A percentile compares a stretch with the other conserved stretches of the same genome.
phyloP scores from a whole-genome alignment of 371 early-diverging fungal species.

The Batkoa obscura region DNA sequence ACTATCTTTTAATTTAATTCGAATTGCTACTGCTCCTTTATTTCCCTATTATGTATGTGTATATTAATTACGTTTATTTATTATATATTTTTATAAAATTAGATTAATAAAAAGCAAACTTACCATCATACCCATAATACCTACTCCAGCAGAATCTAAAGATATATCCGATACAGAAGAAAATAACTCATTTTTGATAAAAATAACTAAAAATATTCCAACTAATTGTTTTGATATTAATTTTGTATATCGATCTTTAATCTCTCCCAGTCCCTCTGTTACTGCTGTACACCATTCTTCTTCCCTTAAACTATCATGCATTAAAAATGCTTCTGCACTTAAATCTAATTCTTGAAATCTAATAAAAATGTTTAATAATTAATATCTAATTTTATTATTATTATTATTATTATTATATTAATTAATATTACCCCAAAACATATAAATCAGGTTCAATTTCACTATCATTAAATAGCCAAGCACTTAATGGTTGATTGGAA shows the following conservation, averaged over 20 bases:
- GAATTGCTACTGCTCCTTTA: slow-evolving; percentile 72
- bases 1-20: slow-evolving; percentile 68
- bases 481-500: slow-evolving; percentile 28
- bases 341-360: slow-evolving; percentile 86
- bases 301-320: slow-evolving; percentile 52
- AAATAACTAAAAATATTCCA: slow-evolving; percentile 68
- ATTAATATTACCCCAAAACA: slow-evolving; percentile 37
- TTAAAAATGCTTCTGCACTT: slow-evolving; percentile 63
- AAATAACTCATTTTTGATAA: slow-evolving; percentile 30
- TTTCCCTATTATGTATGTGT: slow-evolving; percentile 25
- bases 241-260: slow-evolving; percentile 25
- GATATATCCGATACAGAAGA: slow-evolving; percentile 33
- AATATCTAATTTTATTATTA: neutral
- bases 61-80: neutral
- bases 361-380: neutral
- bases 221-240: slow-evolving; percentile 61
- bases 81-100: no score
- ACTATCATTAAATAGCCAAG: slow-evolving; percentile 36
- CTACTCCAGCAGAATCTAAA: slow-evolving; percentile 42
- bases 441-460: slow-evolving; percentile 42
- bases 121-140: slow-evolving; percentile 62
- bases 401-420: neutral
- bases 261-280: slow-evolving; percentile 30
- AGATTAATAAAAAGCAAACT: no score
- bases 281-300: slow-evolving; percentile 62